Percentiles rank a stretch among this genome's conserved stretches.
These are phyloP conservation scores for Phytophthora aleatoria DNA, from an alignment of 352 stramenopile genomes.

Conservation along the genomic window DNA sequence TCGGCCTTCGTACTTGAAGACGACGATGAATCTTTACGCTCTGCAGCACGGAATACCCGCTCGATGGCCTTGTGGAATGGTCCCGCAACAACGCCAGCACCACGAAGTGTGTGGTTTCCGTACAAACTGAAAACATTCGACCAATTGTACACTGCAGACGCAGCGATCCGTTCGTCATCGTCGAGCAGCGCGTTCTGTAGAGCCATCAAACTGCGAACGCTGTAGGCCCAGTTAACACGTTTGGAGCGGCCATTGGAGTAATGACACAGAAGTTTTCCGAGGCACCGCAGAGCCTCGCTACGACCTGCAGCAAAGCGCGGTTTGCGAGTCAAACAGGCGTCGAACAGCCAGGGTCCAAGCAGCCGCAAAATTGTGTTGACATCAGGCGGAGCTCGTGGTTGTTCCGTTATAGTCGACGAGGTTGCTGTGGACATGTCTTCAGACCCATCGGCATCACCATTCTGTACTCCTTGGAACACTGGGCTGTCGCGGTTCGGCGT, in stretches of 20 bases:
- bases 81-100: slow-evolving; percentile 73
- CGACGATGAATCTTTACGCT: slow-evolving; percentile 40
- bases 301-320: slow-evolving; percentile 69
- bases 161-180: slow-evolving; percentile 80
- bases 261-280: slow-evolving; percentile 76
- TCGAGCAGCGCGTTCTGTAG: slow-evolving; percentile 81
- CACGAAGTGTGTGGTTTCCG: slow-evolving; percentile 82
- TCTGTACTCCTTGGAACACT: slow-evolving; percentile 52
- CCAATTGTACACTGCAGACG: slow-evolving; percentile 86
- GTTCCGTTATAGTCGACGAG: slow-evolving; percentile 23
- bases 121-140: slow-evolving; percentile 83
- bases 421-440: slow-evolving; percentile 24
- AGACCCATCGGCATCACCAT: slow-evolving; percentile 31
- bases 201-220: slow-evolving; percentile 84
- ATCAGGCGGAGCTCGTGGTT: slow-evolving; percentile 72
- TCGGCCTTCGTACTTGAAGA: slow-evolving; percentile 45
- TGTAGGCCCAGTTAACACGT: slow-evolving; percentile 82
- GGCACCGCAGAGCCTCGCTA: slow-evolving; percentile 76
- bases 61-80: slow-evolving; percentile 84
- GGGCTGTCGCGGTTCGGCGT: slow-evolving; percentile 46
- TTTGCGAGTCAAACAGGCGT: slow-evolving; percentile 79
- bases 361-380: slow-evolving; percentile 84
- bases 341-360: slow-evolving; percentile 86
- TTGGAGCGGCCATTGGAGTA: slow-evolving; percentile 77
- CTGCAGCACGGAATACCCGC: slow-evolving; percentile 59